These are phyloP conservation scores for Clonostachys chloroleuca DNA, from an alignment of 2,329 filamentous ascomycete species.

Conservation along the genomic window DNA sequence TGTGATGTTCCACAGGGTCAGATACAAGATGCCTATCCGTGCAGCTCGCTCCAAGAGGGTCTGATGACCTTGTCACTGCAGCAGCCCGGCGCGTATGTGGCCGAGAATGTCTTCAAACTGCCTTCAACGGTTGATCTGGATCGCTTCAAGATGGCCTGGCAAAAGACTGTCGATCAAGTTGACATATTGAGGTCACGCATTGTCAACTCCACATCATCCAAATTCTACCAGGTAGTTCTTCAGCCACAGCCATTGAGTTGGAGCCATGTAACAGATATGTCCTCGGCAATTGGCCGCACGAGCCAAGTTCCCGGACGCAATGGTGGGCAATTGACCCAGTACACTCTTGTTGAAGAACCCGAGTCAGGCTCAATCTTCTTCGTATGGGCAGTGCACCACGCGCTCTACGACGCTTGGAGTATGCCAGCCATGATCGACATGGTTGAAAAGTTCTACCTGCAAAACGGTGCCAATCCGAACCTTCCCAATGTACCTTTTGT, in stretches of 20 bases:
- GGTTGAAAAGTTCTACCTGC: conserved; percentile 3
- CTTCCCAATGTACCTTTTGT: conserved; percentile 19
- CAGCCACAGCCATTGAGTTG: no score
- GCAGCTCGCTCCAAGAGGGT: conserved; percentile 27
- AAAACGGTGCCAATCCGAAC: background rate
- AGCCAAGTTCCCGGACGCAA: conserved; percentile 6
- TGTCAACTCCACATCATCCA: no score
- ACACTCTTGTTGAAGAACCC: conserved; percentile 2
- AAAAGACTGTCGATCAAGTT: background rate
- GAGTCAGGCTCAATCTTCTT: conserved; percentile 18
- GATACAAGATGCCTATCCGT: conserved; percentile 25
- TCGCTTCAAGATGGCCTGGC: background rate
- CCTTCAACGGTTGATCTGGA: background rate
- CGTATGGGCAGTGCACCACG: conserved; percentile 3
- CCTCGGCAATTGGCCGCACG: no score
- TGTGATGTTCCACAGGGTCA: background rate
- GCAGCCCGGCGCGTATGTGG: conserved; percentile 22
- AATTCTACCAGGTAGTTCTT: no score
- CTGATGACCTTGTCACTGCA: conserved; percentile 23
- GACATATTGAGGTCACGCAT: background rate
- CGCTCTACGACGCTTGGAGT: conserved; percentile 2
- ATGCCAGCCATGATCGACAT: background rate
- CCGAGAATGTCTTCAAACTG: conserved; percentile 10
- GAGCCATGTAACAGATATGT: no score
- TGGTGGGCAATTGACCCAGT: conserved; percentile 6